Base-by-base conservation (phyloP, 495 filamentous ascomycete species). In the Poronia punctata region DNA sequence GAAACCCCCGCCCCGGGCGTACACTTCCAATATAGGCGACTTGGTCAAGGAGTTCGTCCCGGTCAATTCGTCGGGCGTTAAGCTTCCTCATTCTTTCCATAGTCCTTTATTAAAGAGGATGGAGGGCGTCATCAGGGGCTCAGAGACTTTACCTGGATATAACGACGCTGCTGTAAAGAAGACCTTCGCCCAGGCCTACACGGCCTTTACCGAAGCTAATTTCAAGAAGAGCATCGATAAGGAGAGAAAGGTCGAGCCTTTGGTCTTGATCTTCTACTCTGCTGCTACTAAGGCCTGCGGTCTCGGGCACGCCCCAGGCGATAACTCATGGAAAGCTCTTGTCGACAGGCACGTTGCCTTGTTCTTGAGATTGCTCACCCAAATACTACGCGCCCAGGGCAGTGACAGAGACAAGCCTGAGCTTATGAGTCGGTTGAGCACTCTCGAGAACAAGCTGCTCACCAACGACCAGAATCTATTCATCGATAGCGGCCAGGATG, bases 261-360 rank as follows among this genome's bases (percentile, higher is more conserved):
- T 97, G 82, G 52, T 97, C 82, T 67, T 96, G 79, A 73, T 95
- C 76, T 48, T 89, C 82, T 67, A 93, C 82, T 47, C 69, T 14
- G 52, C 59, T n/a, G 66, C 69, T 3, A 66, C 88, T 22, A 95
- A 94, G 64, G 90, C 95, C 34, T 68, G 95, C 45, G 70, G 76
- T 49, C 88, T 88, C 45, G 85, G 86, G 31, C 90, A 86, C 58
- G 63, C 76, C 4, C 71, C 78, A 1, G 82, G 83, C n/a, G 89
- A 96, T 62, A 85, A 93, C 57, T 76, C 76, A 27, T 97, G 89
- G 88, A 95, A 88, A 64, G 70, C 83, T 29, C 81, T 97, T 64
- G 88, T 92, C 9, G 93, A 99, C 54, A 75, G 89, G 36, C 93
- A 99, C 59, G 79, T 97, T 45, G 93, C 93, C 20, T 76, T 99